phyloP scores from a whole-genome alignment of 2,329 filamentous ascomycete genomes.

The Phialemonium atrogriseum region DNA sequence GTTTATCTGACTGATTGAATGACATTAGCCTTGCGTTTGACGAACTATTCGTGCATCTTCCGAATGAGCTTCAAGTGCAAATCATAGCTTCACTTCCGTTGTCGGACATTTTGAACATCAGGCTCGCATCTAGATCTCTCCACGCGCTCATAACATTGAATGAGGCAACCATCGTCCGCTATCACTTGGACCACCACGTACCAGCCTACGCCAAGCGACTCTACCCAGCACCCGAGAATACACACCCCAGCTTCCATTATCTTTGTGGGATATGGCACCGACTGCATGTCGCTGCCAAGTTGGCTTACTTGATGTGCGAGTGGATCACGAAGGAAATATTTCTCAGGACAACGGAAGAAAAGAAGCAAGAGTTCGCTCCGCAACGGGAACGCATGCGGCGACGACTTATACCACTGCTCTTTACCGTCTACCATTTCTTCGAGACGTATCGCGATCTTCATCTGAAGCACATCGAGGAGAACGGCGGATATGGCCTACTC shows the following conservation, averaged over 20 bases:
- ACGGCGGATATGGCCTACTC: conserved; percentile 41
- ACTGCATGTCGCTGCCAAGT: conserved; percentile 54
- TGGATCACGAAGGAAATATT: conserved; percentile 61
- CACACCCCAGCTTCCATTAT: conserved; percentile 48
- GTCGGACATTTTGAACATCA: conserved; percentile 51
- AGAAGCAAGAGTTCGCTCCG: conserved; percentile 48
- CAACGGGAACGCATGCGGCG: conserved; percentile 57
- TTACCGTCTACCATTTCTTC: conserved; percentile 61
- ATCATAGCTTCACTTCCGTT: conserved; percentile 53
- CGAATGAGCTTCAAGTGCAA: conserved; percentile 55
- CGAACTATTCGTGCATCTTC: conserved; percentile 48
- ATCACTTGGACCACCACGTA: conserved; percentile 51
- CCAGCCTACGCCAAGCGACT: conserved; percentile 52
- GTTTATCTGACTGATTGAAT: conserved; percentile 5
- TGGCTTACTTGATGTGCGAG: conserved; percentile 53
- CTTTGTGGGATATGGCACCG: conserved; percentile 59
- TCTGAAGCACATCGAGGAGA: conserved; percentile 44
- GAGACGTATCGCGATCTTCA: conserved; percentile 55
- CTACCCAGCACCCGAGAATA: conserved; percentile 43
- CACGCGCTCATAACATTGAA: conserved; percentile 52
- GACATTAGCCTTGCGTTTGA: conserved; percentile 35
- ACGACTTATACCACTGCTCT: conserved; percentile 53
- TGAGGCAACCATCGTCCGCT: conserved; percentile 52
- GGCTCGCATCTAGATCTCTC: conserved; percentile 49
- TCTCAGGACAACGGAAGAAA: conserved; percentile 44